Evolutionary conservation across 1,284 basidiomycete species (phyloP).

Genomic region (Ceratobasidium sp.): DNA sequence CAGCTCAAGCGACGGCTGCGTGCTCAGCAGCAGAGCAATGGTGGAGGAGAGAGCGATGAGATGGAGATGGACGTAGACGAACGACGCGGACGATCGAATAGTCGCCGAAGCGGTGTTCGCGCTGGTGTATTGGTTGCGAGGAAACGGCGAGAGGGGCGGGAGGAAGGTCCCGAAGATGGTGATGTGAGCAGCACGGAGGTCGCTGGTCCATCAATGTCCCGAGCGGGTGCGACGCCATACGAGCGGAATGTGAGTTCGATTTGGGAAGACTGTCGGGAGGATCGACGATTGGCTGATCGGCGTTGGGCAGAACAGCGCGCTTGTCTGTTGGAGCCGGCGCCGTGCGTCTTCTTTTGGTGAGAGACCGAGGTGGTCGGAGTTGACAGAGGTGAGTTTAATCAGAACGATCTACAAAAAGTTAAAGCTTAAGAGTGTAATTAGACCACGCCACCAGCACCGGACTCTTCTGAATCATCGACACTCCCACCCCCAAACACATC

Average conservation of each 20-base stretch:
- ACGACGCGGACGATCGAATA: neutral
- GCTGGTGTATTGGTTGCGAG: conserved; percentile 20
- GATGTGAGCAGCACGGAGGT: conserved; percentile 22
- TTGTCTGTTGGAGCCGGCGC: conserved; percentile 39
- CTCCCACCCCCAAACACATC: neutral
- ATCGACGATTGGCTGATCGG: neutral
- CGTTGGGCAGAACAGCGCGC: conserved; percentile 34
- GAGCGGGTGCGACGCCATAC: conserved; percentile 14
- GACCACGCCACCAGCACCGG: neutral
- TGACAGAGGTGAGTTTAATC: conserved; percentile 19
- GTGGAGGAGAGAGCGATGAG: neutral
- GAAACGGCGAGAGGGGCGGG: conserved; percentile 4
- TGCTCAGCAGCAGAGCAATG: neutral
- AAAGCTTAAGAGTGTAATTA: neutral
- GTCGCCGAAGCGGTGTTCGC: neutral
- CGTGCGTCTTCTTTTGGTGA: conserved; percentile 41
- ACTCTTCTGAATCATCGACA: neutral
- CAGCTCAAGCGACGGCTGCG: conserved; percentile 28
- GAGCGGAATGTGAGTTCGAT: conserved; percentile 30
- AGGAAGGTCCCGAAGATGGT: conserved; percentile 8
- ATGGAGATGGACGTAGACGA: conserved; percentile 26
- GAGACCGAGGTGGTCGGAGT: conserved; percentile 1
- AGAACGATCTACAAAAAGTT: neutral
- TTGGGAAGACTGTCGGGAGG: neutral
- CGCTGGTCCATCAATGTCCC: neutral